These are phyloP conservation scores for Globisporangium orthogonon DNA, from an alignment of 352 stramenopile genomes.

Conservation along the genomic window DNA sequence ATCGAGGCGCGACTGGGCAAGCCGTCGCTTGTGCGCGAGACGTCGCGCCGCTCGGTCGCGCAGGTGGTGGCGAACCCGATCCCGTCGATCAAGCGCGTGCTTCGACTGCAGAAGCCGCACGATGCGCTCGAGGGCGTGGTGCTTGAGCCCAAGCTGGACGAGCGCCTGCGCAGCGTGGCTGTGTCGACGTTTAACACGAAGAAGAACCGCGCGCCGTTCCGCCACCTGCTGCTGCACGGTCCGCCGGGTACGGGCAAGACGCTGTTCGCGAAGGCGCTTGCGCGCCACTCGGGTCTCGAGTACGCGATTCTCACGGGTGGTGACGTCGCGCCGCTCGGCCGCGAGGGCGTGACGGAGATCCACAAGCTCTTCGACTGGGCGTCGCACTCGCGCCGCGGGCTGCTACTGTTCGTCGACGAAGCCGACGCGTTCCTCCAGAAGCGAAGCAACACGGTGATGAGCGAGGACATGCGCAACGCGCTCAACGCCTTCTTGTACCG, in stretches of 20 bases:
- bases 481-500: conserved; percentile 99
- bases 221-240: conserved; percentile 96
- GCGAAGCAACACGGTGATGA: conserved; percentile 91
- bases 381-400: conserved; percentile 90
- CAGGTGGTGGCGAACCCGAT: conserved; percentile 87
- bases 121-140: conserved; percentile 95
- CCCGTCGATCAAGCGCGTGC: conserved; percentile 82
- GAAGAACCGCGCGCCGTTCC: conserved; percentile 97
- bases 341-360: conserved; percentile 97
- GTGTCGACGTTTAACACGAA: conserved; percentile 98
- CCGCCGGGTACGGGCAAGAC: conserved; percentile 99
- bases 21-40: conserved; percentile 97
- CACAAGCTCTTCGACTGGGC: conserved; percentile 99
- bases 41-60: conserved; percentile 81
- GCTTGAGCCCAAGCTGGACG: conserved; percentile 91
- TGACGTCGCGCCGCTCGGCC: conserved; percentile 96
- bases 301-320: conserved; percentile 98
- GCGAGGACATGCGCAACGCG: conserved; percentile 98
- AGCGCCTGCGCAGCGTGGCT: conserved; percentile 92
- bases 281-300: conserved; percentile 95
- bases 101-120: conserved; percentile 85
- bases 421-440: conserved; percentile 99
- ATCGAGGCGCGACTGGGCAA: conserved; percentile 95
- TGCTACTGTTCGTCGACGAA: conserved; percentile 99
- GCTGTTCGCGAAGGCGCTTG: conserved; percentile 97